Percentiles rank a stretch among this genome's conserved stretches.
These are phyloP conservation scores for Lactarius tabidus DNA, from an alignment of 768 basidiomycete species.

Conservation along the genomic window DNA sequence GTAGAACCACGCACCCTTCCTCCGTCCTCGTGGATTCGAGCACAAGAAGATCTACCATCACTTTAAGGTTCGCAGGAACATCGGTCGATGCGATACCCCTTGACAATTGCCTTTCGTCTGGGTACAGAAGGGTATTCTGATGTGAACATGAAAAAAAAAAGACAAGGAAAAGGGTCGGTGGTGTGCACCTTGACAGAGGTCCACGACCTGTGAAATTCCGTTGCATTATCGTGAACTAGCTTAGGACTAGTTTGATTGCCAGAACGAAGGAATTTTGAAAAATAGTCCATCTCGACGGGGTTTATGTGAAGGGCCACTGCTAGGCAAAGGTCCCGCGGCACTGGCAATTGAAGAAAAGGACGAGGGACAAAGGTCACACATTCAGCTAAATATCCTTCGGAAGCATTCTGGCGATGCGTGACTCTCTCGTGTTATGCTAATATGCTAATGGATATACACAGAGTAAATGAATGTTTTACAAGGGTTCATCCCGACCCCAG, in stretches of 20 bases:
- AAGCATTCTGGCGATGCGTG: neutral
- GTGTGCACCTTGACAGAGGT: slow-evolving; percentile 57
- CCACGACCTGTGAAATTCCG: slow-evolving; percentile 78
- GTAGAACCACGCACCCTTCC: slow-evolving; percentile 64
- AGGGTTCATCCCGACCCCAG: slow-evolving; percentile 6
- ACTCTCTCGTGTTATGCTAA: neutral
- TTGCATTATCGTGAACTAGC: slow-evolving; percentile 56
- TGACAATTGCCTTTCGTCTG: slow-evolving; percentile 84
- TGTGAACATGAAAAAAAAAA: slow-evolving; percentile 15
- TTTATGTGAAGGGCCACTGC: too few relatives aligned
- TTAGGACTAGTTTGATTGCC: slow-evolving; percentile 46
- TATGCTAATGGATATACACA: slow-evolving; percentile 14
- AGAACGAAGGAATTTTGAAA: slow-evolving; percentile 69
- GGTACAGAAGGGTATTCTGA: slow-evolving; percentile 78
- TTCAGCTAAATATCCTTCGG: neutral
- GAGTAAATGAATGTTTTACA: slow-evolving; percentile 25
- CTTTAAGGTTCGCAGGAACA: slow-evolving; percentile 70
- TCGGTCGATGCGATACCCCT: slow-evolving; percentile 78
- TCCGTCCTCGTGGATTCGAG: slow-evolving; percentile 82
- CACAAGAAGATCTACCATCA: slow-evolving; percentile 82
- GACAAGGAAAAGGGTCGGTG: neutral
- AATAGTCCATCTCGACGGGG: slow-evolving; percentile 64
- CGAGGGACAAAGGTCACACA: neutral
- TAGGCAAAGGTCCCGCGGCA: neutral
- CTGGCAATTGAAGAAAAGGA: neutral